Percentiles rank a stretch among this genome's conserved stretches.
phyloP scores from a whole-genome alignment of 2,329 filamentous ascomycete species.

The Ophiostoma montium region DNA sequence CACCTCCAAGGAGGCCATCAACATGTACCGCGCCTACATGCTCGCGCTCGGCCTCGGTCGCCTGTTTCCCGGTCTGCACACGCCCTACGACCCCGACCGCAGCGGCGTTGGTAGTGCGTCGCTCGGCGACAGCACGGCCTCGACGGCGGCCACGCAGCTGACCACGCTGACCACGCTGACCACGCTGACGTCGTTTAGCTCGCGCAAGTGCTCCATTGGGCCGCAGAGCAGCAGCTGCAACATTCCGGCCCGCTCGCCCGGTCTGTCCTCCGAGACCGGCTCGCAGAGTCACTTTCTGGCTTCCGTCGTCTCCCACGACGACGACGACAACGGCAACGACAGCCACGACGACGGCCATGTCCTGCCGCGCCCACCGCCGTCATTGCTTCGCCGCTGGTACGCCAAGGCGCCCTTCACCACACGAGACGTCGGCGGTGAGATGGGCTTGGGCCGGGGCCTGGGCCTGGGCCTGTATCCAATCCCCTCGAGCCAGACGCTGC shows the following conservation, averaged over 20 bases:
- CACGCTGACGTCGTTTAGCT: too few relatives aligned
- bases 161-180: background rate
- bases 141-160: background rate
- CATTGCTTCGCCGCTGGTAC: background rate
- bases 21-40: slow-evolving; percentile 29
- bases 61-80: slow-evolving; percentile 27
- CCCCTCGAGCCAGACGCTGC: too few relatives aligned
- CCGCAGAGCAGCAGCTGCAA: too few relatives aligned
- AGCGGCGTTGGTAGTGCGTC: background rate
- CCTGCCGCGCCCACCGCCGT: background rate
- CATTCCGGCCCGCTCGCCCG: background rate
- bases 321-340: background rate
- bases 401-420: background rate
- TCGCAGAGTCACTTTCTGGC: background rate
- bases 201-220: slow-evolving; percentile 6
- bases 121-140: background rate
- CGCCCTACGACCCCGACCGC: slow-evolving; percentile 18
- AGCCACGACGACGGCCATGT: background rate
- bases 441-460: background rate
- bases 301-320: background rate
- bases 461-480: background rate
- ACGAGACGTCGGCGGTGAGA: background rate
- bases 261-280: background rate
- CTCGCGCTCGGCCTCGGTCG: slow-evolving; percentile 28
- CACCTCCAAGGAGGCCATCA: slow-evolving; percentile 37